Conservation (phyloP, 176 grass and related monocot genomes). For the Oryza australiensis region DNA sequence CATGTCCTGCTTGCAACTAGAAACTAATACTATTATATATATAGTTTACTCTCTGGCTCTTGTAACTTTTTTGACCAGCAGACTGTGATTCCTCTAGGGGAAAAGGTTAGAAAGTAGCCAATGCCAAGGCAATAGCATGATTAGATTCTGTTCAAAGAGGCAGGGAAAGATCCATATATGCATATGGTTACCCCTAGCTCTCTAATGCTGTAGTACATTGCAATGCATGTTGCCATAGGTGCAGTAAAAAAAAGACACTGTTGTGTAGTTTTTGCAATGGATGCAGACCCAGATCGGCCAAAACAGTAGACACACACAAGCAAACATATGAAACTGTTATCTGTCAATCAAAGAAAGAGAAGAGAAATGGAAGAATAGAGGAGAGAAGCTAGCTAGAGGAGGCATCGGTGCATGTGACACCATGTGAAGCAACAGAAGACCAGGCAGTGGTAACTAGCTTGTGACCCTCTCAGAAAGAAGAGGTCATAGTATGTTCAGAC, state of each 20-base stretch:
- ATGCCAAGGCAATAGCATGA: constrained; percentile 39
- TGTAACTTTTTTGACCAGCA: constrained; percentile 45
- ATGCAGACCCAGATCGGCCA: constrained; percentile 37
- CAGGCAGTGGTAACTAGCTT: constrained; percentile 41
- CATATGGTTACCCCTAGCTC: neutral
- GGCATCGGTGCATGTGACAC: constrained; percentile 54
- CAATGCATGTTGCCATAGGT: constrained; percentile 5
- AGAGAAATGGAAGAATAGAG: neutral
- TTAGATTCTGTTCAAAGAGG: constrained; percentile 42
- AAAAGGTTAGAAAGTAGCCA: constrained; percentile 22
- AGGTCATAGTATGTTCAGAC: neutral
- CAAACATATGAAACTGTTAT: constrained; percentile 42
- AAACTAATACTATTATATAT: neutral
- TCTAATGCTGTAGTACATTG: neutral
- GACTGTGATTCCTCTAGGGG: constrained; percentile 38
- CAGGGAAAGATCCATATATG: constrained; percentile 20
- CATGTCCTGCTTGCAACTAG: neutral
- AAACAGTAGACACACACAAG: constrained; percentile 29
- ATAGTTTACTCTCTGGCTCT: constrained; percentile 38
- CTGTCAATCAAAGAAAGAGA: neutral
- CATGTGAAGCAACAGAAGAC: constrained; percentile 63
- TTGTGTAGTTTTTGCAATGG: constrained; percentile 22
- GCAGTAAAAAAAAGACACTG: constrained; percentile 8
- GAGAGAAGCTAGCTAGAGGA: neutral
- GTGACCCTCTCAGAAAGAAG: constrained; percentile 36